These are phyloP conservation scores for Melaleuca quinquenervia DNA, from an alignment of 345 rosid genomes.

Conservation along the genomic window DNA sequence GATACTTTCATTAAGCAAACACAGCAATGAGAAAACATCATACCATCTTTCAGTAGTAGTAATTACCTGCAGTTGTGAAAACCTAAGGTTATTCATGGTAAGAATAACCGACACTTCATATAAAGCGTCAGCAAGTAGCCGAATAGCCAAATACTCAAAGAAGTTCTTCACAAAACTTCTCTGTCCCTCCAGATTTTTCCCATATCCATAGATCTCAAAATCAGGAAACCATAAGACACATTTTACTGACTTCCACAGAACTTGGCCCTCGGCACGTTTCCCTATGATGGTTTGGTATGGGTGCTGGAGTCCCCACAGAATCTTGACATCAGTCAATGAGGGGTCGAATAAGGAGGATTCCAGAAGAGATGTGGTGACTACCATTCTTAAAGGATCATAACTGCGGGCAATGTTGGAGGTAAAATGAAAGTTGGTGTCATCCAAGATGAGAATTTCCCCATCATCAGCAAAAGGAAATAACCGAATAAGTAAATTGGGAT, in stretches of 20 bases:
- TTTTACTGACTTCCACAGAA: slow-evolving; percentile 67
- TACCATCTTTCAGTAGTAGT: neutral
- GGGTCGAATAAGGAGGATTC: slow-evolving; percentile 27
- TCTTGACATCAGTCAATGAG: slow-evolving; percentile 29
- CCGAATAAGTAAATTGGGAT: slow-evolving; percentile 29
- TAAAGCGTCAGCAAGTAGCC: slow-evolving; percentile 49
- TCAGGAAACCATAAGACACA: slow-evolving; percentile 62
- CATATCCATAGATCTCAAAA: slow-evolving; percentile 27
- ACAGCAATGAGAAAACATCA: neutral
- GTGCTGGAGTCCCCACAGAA: slow-evolving; percentile 60
- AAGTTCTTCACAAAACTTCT: slow-evolving; percentile 39
- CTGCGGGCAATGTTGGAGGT: slow-evolving; percentile 43
- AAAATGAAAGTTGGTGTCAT: slow-evolving; percentile 55
- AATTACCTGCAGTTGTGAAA: slow-evolving; percentile 64
- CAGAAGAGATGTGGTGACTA: slow-evolving; percentile 46
- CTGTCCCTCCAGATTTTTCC: slow-evolving; percentile 42
- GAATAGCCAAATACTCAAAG: slow-evolving; percentile 63
- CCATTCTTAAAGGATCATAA: slow-evolving; percentile 42
- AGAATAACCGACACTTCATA: slow-evolving; percentile 41
- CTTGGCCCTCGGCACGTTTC: slow-evolving; percentile 22
- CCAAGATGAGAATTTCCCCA: slow-evolving; percentile 56
- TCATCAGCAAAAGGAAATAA: slow-evolving; percentile 37
- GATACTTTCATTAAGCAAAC: neutral
- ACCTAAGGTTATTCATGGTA: slow-evolving; percentile 69
- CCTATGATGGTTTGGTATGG: slow-evolving; percentile 58